Evolutionary conservation across 345 rosid species (phyloP).

Genomic region (Clarkia xantiana): DNA sequence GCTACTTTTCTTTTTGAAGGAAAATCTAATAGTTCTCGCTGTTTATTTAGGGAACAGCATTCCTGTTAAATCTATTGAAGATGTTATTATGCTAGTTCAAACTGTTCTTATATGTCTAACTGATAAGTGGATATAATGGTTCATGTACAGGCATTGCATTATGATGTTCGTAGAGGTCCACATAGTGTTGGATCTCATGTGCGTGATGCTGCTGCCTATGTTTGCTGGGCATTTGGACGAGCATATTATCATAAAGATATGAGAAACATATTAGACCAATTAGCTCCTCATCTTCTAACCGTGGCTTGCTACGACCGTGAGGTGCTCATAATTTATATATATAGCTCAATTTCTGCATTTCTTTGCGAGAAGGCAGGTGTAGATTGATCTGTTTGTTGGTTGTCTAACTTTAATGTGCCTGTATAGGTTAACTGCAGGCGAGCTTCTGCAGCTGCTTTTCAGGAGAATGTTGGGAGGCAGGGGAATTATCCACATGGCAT

Average conservation of each 20-base stretch:
- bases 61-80: neutral
- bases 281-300: conserved; percentile 76
- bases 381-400: conserved; percentile 8
- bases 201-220: conserved; percentile 99
- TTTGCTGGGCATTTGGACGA: conserved; percentile 99
- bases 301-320: conserved; percentile 93
- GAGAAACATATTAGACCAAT: conserved; percentile 69
- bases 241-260: conserved; percentile 77
- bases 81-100: neutral
- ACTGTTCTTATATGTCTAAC: neutral
- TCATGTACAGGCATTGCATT: conserved; percentile 68
- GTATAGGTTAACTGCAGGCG: conserved; percentile 94
- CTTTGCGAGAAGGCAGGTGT: neutral
- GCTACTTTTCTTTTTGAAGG: too few species aligned
- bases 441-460: conserved; percentile 98
- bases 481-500: conserved; percentile 95
- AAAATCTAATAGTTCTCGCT: too few species aligned
- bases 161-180: conserved; percentile 93
- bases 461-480: conserved; percentile 98
- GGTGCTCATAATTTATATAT: conserved; percentile 23
- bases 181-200: conserved; percentile 99
- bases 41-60: too few species aligned
- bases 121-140: neutral
- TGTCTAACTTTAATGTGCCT: conserved; percentile 4
- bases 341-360: neutral